phyloP scores from a whole-genome alignment of 2,329 filamentous ascomycete genomes.

The Sporothrix humicola region DNA sequence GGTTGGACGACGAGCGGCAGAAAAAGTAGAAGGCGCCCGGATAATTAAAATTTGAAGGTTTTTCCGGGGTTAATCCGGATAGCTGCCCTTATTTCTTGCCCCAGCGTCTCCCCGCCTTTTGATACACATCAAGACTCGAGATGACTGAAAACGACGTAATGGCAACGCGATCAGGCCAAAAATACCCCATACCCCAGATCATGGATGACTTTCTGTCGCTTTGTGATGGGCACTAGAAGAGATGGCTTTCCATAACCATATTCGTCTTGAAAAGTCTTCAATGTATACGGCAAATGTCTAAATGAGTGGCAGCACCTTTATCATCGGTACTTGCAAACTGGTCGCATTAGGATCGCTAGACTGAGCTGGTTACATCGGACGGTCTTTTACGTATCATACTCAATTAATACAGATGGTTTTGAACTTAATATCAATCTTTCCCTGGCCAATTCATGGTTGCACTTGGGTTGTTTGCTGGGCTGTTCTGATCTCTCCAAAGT shows the following conservation, averaged over 20 bases:
- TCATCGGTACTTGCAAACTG: too few species aligned
- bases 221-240: background rate
- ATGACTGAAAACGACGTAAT: slow-evolving; percentile 29
- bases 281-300: background rate
- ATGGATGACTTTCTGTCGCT: background rate
- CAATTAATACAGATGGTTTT: background rate
- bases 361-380: too few species aligned
- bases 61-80: slow-evolving; percentile 39
- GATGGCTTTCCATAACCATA: too few species aligned
- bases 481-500: background rate
- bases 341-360: too few species aligned
- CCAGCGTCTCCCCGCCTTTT: slow-evolving; percentile 38
- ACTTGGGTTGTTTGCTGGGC: background rate
- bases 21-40: slow-evolving; percentile 34
- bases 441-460: background rate
- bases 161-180: slow-evolving; percentile 19
- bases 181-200: slow-evolving; percentile 25
- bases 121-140: slow-evolving; percentile 41
- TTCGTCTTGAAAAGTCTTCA: background rate
- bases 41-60: slow-evolving; percentile 38
- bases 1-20: slow-evolving; percentile 31
- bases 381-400: background rate
- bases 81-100: slow-evolving; percentile 45
- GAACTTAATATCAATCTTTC: background rate
- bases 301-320: too few species aligned